Conservation (phyloP, 768 basidiomycete genomes). For the Lactifluus piperatus region DNA sequence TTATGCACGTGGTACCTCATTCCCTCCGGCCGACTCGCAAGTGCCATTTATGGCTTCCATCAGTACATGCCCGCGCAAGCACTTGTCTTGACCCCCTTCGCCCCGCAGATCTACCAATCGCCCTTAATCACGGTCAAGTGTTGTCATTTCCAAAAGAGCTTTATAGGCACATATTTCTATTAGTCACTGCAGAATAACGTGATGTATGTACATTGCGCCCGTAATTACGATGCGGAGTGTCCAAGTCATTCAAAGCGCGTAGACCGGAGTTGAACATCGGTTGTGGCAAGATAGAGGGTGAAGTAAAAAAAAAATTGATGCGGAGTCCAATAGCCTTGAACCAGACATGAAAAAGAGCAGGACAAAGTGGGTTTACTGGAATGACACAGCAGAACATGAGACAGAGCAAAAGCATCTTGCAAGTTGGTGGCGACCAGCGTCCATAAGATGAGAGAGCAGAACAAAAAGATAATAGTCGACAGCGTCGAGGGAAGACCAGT, state of each 20-base stretch:
- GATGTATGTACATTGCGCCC: background rate
- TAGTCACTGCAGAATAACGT: background rate
- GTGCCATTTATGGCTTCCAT: background rate
- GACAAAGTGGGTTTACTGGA: background rate
- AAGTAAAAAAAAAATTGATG: background rate
- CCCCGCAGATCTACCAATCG: constrained; percentile 7
- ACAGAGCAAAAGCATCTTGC: background rate
- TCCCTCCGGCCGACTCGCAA: background rate
- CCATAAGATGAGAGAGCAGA: background rate
- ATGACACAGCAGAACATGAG: background rate
- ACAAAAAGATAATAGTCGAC: background rate
- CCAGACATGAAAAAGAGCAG: background rate
- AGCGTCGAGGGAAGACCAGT: background rate
- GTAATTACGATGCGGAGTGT: background rate
- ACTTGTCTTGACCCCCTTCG: background rate
- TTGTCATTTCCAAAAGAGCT: background rate
- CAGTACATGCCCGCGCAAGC: background rate
- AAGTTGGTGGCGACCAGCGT: background rate
- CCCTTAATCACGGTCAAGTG: background rate
- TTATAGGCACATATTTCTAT: background rate
- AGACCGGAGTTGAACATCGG: background rate
- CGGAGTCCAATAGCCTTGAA: background rate
- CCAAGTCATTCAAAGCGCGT: constrained; percentile 2
- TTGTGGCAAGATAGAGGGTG: no score
- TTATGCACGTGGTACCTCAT: background rate